These are phyloP conservation scores for Coelastrella sp. DNA, from an alignment of 139 green algal species.

Conservation along the genomic window DNA sequence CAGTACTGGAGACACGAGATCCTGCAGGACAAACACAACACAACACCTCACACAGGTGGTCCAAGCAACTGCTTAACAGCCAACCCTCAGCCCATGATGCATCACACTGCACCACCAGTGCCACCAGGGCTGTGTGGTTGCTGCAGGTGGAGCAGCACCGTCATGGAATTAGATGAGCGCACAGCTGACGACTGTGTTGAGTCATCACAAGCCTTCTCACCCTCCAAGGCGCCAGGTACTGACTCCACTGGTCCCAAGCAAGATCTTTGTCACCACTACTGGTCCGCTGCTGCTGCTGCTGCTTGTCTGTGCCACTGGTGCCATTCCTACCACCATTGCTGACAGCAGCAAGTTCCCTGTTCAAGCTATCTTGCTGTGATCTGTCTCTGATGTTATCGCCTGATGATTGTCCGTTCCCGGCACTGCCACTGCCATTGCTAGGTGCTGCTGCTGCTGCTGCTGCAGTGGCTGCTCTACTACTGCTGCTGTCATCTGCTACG, in stretches of 20 bases:
- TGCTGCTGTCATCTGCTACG: conserved; percentile 12
- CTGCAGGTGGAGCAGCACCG: neutral
- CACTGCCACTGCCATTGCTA: neutral
- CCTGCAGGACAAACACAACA: conserved; percentile 55
- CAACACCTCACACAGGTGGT: neutral
- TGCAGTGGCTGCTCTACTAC: neutral
- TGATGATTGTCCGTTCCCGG: neutral
- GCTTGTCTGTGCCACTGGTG: neutral
- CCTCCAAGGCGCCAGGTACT: conserved; percentile 61
- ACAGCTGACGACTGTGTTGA: neutral
- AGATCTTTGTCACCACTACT: conserved; percentile 25
- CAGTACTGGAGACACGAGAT: conserved; percentile 72
- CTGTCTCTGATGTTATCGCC: neutral
- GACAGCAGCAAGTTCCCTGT: neutral
- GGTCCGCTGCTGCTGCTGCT: conserved; percentile 20
- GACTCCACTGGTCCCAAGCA: conserved; percentile 57
- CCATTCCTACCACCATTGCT: neutral
- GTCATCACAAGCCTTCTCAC: conserved; percentile 27
- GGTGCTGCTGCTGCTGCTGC: neutral
- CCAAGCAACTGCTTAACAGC: conserved; percentile 66
- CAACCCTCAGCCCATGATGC: neutral
- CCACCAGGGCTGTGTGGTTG: neutral
- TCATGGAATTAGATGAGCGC: neutral
- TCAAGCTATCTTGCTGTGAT: neutral
- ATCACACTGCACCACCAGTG: neutral